Evolutionary conservation across 2,329 filamentous ascomycete species (phyloP), one percentile per base, ranked within the genome.

Genomic region (Fusarium caatingaense): DNA sequence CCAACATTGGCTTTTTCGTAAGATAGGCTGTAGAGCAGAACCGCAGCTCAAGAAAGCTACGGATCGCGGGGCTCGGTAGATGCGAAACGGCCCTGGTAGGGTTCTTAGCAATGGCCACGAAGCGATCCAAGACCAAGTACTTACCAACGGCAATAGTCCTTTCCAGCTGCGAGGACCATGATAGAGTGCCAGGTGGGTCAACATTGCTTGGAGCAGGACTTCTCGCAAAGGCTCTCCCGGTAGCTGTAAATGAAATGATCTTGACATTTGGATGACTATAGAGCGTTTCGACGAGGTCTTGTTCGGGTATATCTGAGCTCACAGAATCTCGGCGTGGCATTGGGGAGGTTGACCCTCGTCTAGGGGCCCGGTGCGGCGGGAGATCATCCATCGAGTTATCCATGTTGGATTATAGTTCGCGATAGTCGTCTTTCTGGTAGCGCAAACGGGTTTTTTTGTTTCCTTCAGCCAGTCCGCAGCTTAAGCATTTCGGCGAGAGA

Each of bases 1-100:
- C 94, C 94, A 98, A 77, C 92, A 97, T 80, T 97, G 94, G 62
- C 93, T 97, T 78, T 93, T 93, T 25, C 93, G 93, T 55, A 98
- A 82, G 67, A 98, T 96, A 13, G 94, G 92, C 74, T 96, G 93
- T 20, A 97, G 86, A 18, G 94, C 91, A 58, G 89, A 89, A 64
- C 93, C 93, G 69, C 93, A 97, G 79, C 92, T 95, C 12, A 98
- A 85, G 75, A 97, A 98, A 15, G 93, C 92, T 18, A 96, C 93
- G 12, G 93, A 93, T 21, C 93, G 92, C 10, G 92, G 92, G 34
- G 96, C 92, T 74, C 92, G 91, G 78, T 98, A 97, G 68, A 98
- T 93, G 68, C 91, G 88, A 64, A 98, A 86, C 2, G 90, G 87
- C 4, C 93, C 94, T 88, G 20, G 15, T 56, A 20, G 9, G 18